phyloP scores from a whole-genome alignment of 2,329 filamentous ascomycete genomes.

The Diaporthe batatas region DNA sequence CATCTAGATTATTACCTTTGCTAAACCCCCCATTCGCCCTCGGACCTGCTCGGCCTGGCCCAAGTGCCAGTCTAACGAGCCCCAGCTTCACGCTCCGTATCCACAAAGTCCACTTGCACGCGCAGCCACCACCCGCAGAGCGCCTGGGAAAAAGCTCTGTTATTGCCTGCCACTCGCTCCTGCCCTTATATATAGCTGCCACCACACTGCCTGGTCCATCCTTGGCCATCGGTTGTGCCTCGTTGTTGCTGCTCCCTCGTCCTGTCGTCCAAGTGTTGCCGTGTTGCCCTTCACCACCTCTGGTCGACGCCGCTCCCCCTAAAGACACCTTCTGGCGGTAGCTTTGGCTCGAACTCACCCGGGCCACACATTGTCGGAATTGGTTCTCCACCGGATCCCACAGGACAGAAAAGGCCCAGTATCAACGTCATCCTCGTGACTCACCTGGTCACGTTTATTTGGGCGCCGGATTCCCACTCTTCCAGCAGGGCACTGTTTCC shows the following conservation, averaged over 20 bases:
- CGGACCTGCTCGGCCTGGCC: constrained; percentile 34
- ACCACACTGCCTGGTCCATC: not conserved
- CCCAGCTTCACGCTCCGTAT: constrained; percentile 36
- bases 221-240: not conserved
- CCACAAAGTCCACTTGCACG: constrained; percentile 33
- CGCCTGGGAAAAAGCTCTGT: constrained; percentile 35
- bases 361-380: not conserved
- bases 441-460: constrained; percentile 6
- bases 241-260: not conserved
- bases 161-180: constrained; percentile 9
- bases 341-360: constrained; percentile 21
- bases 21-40: constrained; percentile 35
- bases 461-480: not conserved
- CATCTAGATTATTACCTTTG: constrained; percentile 34
- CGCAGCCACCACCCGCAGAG: constrained; percentile 27
- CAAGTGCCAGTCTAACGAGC: constrained; percentile 35
- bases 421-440: constrained; percentile 33
- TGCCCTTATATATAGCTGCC: not conserved
- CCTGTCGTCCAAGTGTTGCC: constrained; percentile 1
- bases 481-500: not conserved
- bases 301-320: constrained; percentile 8
- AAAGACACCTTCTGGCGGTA: not conserved
- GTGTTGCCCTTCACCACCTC: not conserved
- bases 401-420: not conserved
- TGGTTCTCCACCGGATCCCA: constrained; percentile 23